Evolutionary conservation across 2,329 filamentous ascomycete genomes (phyloP).

Genomic region (Xylariomycetidae sp.): DNA sequence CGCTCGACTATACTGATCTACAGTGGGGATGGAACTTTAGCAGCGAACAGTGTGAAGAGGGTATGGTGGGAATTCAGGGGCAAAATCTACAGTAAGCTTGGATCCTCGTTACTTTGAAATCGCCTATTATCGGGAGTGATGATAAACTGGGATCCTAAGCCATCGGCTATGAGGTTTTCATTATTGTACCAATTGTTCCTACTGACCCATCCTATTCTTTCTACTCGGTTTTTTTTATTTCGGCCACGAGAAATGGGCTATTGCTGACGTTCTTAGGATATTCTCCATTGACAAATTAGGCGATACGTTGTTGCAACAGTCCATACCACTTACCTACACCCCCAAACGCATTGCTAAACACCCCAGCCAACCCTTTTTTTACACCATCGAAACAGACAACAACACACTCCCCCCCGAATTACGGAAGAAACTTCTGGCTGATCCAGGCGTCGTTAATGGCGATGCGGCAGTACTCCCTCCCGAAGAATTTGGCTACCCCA

Average conservation of each 20-base stretch:
- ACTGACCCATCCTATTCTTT: no score
- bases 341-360: slow-evolving; percentile 84
- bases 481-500: slow-evolving; percentile 84
- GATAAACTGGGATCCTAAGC: slow-evolving; percentile 59
- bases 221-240: no score
- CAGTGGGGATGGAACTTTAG: slow-evolving; percentile 97
- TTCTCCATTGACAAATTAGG: slow-evolving; percentile 86
- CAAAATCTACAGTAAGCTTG: slow-evolving; percentile 77
- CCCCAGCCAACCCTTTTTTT: slow-evolving; percentile 84
- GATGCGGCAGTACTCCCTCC: slow-evolving; percentile 67
- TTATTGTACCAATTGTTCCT: slow-evolving; percentile 90
- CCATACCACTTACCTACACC: slow-evolving; percentile 82
- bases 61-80: slow-evolving; percentile 89
- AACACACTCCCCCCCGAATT: slow-evolving; percentile 83
- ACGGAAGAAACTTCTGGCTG: slow-evolving; percentile 66
- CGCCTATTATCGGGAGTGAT: slow-evolving; percentile 45
- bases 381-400: slow-evolving; percentile 90
- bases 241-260: no score
- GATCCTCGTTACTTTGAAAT: slow-evolving; percentile 20
- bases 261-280: slow-evolving; percentile 50
- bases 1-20: slow-evolving; percentile 79
- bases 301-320: slow-evolving; percentile 81
- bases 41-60: slow-evolving; percentile 88
- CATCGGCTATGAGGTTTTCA: slow-evolving; percentile 53
- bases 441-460: slow-evolving; percentile 66